A percentile compares a stretch with the other conserved stretches of the same genome.
These are phyloP conservation scores for Aspergillus hancockii DNA, from an alignment of 495 filamentous ascomycete genomes.

Conservation along the genomic window DNA sequence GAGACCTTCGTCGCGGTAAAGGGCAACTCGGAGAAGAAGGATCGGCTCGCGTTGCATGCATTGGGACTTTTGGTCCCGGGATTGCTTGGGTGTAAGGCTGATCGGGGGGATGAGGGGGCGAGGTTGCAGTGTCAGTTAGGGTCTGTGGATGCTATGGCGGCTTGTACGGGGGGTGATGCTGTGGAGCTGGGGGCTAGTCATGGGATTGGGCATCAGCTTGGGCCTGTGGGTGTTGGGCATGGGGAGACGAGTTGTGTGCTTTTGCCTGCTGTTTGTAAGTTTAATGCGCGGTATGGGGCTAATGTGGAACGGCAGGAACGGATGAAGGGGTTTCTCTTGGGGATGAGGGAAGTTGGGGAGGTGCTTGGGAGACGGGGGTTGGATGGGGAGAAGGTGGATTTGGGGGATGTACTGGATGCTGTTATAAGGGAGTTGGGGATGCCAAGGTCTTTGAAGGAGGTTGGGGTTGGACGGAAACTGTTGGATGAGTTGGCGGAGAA, in stretches of 20 bases:
- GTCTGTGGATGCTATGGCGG: conserved; percentile 56
- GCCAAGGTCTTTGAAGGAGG: conserved; percentile 56
- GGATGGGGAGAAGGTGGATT: conserved; percentile 37
- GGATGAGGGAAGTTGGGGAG: conserved; percentile 41
- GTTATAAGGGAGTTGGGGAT: conserved; percentile 57
- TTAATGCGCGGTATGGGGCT: conserved; percentile 51
- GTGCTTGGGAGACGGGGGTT: conserved; percentile 42
- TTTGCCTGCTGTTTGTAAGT: conserved; percentile 61
- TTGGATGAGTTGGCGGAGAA: conserved; percentile 51
- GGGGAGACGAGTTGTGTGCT: conserved; percentile 68
- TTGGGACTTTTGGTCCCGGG: conserved; percentile 52
- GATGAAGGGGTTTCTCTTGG: conserved; percentile 50
- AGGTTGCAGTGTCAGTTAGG: conserved; percentile 56
- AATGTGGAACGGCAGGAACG: conserved; percentile 48
- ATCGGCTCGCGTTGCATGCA: conserved; percentile 42
- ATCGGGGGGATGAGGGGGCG: conserved; percentile 46
- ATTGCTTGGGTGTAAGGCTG: conserved; percentile 49
- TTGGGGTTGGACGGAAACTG: conserved; percentile 54
- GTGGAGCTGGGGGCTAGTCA: conserved; percentile 61
- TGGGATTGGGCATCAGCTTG: conserved; percentile 69
- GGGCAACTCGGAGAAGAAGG: conserved; percentile 38
- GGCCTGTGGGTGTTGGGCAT: conserved; percentile 64
- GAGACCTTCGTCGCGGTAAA: conserved; percentile 54
- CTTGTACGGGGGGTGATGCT: conserved; percentile 37
- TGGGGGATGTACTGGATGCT: conserved; percentile 56